Percentiles rank a stretch among this genome's conserved stretches.
These are phyloP conservation scores for Entomophthora muscae DNA, from an alignment of 371 early-diverging fungal genomes.

Conservation along the genomic window DNA sequence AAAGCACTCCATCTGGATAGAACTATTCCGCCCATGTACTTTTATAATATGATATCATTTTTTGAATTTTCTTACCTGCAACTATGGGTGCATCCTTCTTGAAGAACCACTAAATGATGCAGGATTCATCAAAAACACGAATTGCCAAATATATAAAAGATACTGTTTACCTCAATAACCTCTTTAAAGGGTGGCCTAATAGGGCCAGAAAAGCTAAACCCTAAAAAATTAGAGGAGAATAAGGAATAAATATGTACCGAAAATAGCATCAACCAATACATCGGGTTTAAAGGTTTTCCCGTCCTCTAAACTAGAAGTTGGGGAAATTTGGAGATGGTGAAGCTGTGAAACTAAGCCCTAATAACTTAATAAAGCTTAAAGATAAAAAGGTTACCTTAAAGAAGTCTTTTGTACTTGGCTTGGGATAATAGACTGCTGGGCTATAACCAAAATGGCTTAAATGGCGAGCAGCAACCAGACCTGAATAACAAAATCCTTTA, in stretches of 20 bases:
- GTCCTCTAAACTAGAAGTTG: constrained; percentile 24
- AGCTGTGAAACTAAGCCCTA: constrained; percentile 52
- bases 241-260: constrained; percentile 24
- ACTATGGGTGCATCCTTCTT: constrained; percentile 34
- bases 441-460: constrained; percentile 69
- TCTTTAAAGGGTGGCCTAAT: constrained; percentile 62
- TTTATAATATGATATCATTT: no score
- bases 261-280: constrained; percentile 73
- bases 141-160: not conserved
- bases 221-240: constrained; percentile 14
- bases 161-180: constrained; percentile 37
- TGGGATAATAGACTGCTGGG: constrained; percentile 61
- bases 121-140: not conserved
- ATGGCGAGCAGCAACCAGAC: constrained; percentile 82
- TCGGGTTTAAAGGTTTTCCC: constrained; percentile 23
- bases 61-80: constrained; percentile 24
- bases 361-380: not conserved
- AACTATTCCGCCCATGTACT: no score
- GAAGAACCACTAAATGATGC: constrained; percentile 16
- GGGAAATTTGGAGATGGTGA: constrained; percentile 36
- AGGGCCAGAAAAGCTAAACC: constrained; percentile 72
- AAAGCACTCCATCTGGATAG: no score
- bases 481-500: constrained; percentile 11
- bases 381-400: constrained; percentile 26
- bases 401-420: constrained; percentile 41